These are phyloP conservation scores for Exophiala mesophila DNA, from an alignment of 2,329 filamentous ascomycete genomes.

Conservation along the genomic window DNA sequence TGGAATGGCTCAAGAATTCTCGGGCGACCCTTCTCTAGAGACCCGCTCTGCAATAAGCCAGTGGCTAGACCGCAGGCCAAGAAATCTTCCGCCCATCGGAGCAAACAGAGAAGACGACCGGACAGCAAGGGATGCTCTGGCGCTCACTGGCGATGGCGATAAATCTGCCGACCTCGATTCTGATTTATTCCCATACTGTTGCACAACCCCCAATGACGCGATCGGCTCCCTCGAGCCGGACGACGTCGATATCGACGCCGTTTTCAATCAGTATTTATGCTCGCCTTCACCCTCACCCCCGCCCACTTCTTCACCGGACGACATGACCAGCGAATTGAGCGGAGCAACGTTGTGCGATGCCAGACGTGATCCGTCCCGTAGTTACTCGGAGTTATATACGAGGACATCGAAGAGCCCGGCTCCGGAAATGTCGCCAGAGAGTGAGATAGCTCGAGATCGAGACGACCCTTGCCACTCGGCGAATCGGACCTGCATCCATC, in stretches of 20 bases:
- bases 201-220: constrained; percentile 9
- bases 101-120: constrained; percentile 11
- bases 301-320: neutral
- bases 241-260: constrained; percentile 10
- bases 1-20: constrained; percentile 2
- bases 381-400: neutral
- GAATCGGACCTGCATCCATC: constrained; percentile 2
- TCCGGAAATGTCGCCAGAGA: neutral
- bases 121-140: constrained; percentile 11
- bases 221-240: constrained; percentile 10
- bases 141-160: constrained; percentile 9
- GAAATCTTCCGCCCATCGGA: constrained; percentile 12
- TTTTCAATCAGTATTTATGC: constrained; percentile 13
- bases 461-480: constrained; percentile 1
- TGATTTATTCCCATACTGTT: constrained; percentile 13
- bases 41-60: too few relatives aligned
- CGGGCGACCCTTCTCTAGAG: constrained; percentile 1
- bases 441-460: neutral
- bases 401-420: neutral
- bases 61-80: constrained; percentile 7
- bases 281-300: constrained; percentile 6
- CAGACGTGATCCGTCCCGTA: neutral
- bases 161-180: constrained; percentile 10
- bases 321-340: neutral
- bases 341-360: neutral